These are phyloP conservation scores for Eimeria mitis DNA, from an alignment of 169 alveolate species.

Conservation along the genomic window DNA sequence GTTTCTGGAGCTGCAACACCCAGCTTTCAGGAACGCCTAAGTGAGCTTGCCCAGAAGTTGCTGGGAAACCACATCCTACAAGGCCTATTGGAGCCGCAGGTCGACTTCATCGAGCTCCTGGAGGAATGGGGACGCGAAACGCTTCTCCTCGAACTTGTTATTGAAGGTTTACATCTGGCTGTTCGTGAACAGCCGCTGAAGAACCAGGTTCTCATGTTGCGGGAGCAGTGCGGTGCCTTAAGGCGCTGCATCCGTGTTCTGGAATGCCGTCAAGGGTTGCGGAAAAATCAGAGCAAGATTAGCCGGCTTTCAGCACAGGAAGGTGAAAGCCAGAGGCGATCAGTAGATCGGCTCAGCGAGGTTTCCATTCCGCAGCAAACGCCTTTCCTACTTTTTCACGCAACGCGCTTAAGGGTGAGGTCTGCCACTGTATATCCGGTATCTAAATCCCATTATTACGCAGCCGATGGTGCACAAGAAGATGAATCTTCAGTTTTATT, in stretches of 20 bases:
- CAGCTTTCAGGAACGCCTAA: neutral
- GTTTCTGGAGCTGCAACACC: neutral
- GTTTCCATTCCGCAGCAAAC: neutral
- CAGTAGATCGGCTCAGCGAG: neutral
- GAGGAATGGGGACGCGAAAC: conserved; percentile 66
- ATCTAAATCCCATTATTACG: neutral
- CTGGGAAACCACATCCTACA: conserved; percentile 25
- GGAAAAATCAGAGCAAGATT: neutral
- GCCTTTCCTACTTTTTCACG: conserved; percentile 54
- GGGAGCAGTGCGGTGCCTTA: conserved; percentile 12
- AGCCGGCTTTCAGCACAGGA: neutral
- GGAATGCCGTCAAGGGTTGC: neutral
- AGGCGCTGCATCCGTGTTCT: conserved; percentile 23
- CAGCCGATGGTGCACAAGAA: neutral
- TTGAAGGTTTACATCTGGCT: conserved; percentile 41
- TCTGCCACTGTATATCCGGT: neutral
- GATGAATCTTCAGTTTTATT: neutral
- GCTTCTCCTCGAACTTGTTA: conserved; percentile 22
- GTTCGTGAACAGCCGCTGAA: conserved; percentile 25
- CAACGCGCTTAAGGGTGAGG: conserved; percentile 31
- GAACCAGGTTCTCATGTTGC: neutral
- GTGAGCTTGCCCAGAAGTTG: neutral
- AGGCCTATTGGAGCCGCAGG: conserved; percentile 62
- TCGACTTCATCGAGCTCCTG: conserved; percentile 60
- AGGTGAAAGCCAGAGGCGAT: neutral